These are phyloP conservation scores for Claviceps humidiphila DNA, from an alignment of 2,329 filamentous ascomycete species.

Conservation along the genomic window DNA sequence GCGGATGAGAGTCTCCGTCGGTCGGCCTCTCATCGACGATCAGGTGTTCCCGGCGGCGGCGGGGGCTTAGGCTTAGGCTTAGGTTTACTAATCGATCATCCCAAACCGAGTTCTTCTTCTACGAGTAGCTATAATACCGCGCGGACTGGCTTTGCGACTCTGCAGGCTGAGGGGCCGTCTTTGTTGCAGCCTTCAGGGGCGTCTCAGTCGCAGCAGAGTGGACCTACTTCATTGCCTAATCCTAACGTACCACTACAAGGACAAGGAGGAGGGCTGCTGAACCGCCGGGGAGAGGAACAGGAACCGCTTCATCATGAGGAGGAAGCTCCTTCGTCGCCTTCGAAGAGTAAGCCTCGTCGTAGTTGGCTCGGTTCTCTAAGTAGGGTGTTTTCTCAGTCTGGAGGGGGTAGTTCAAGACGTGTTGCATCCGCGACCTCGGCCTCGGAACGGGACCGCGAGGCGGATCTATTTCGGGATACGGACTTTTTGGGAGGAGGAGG, in stretches of 20 bases:
- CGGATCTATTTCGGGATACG: too few relatives aligned
- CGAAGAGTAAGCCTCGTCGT: slow-evolving; percentile 41
- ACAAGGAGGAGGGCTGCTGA: too few relatives aligned
- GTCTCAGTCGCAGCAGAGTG: not conserved
- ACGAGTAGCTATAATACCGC: slow-evolving; percentile 40
- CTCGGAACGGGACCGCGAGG: not conserved
- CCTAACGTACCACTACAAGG: too few relatives aligned
- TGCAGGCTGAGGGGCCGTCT: slow-evolving; percentile 40
- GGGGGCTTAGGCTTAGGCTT: too few relatives aligned
- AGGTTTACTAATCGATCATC: slow-evolving; percentile 10
- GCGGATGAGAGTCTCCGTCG: slow-evolving; percentile 25
- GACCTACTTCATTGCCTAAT: too few relatives aligned
- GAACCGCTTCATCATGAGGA: slow-evolving; percentile 14
- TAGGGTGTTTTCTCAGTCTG: slow-evolving; percentile 43
- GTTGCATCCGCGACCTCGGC: slow-evolving; percentile 12
- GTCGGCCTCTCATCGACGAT: slow-evolving; percentile 14
- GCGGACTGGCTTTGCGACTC: slow-evolving; percentile 34
- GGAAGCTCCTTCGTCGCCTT: slow-evolving; percentile 38
- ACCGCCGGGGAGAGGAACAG: slow-evolving; percentile 16
- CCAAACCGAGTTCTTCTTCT: slow-evolving; percentile 26
- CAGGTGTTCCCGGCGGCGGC: too few relatives aligned
- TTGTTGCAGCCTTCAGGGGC: slow-evolving; percentile 20
- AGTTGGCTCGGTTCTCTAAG: slow-evolving; percentile 58
- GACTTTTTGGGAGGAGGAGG: slow-evolving; percentile 3
- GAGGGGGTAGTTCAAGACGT: slow-evolving; percentile 2